Base-by-base conservation (phyloP, 306 rosid species). In the Gillenia trifoliata region DNA sequence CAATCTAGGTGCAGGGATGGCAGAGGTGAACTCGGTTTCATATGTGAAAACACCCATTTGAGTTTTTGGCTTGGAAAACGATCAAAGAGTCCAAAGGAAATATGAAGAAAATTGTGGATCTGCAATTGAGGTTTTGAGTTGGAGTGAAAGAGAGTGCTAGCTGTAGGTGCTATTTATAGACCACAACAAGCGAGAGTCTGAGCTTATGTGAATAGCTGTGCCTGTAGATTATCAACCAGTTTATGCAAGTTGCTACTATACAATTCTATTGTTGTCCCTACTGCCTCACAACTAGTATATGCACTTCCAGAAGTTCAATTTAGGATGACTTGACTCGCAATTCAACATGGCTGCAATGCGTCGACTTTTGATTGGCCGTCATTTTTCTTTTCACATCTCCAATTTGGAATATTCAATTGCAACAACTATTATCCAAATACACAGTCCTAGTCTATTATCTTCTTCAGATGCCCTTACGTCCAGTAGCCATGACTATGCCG, bases 1-100 rank as follows among this genome's bases (percentile, higher is more conserved):
- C 23, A 86, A 74, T 77, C 77, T 81, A 6, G 84, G 3, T 15
- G 83, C 84, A 2, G 89, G 43, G 33, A 86, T 81, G 52, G 72
- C 63, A 1, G 82, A 83, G 72, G 79, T 76, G 77, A 75, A 75
- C 20, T 83, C 84, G n/a, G 68, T 74, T 74, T 60, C 25, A 6
- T 69, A 40, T 1, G 26, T 79, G 54, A 71, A 86, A 75, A 83
- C 11, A 73, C 78, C 61, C 34, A 77, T 50, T 43, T 45, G 61
- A 55, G 8, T 13, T 20, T 41, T 34, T 13, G 29, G 36, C 17
- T 36, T 38, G 28, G 61, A 9, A 54, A 55, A 10, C 3, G 61
- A 55, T 55, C 13, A 1, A 33, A 57, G 20, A 13, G n/a, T n/a
- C n/a, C n/a, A n/a, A n/a, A n/a, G 40, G 40, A 36, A 36, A 49